Evolutionary conservation across 331 rosid genomes (phyloP), one percentile per base, ranked within the genome.

Genomic region (Quercus tomentella): DNA sequence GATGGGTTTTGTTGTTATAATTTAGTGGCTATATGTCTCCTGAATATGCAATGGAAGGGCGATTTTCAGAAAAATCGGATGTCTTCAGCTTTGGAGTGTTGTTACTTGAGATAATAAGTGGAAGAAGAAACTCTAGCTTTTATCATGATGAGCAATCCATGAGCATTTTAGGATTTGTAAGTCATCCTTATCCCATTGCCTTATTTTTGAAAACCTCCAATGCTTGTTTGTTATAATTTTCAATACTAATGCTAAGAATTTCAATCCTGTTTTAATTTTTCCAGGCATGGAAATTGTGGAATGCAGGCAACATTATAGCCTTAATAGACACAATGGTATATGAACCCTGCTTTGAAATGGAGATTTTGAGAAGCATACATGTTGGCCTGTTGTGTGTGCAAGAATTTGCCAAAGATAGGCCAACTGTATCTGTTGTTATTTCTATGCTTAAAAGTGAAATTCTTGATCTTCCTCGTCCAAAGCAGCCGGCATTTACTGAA

Each of bases 81-180:
- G 86, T 90, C 0, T 92, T 85, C 9, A 87, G 97, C 77, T 92
- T 86, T 21, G 90, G 94, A n/a, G 94, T 92, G 11, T 70, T 89
- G 7, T 58, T 87, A 25, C 74, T 88, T 2, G 92, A 92, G 75
- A 90, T 87, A 33, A n/a, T 91, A 1, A 83, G 90, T 56, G 89
- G 91, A 2, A 86, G 79, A 60, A 82, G 31, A 62, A 87, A 79
- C 45, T 69, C 76, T 1, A 76, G 75, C 9, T 90, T 80, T 56
- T 66, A 74, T 16, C 31, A 73, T 10, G 31, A 78, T 0, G 89
- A 82, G 3, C 26, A 86, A 9, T 52, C 81, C 18, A 7, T 61
- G 6, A 82, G 72, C 43, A 79, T 89, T 4, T 25, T 87, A 23
- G 89, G 70, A 77, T 76, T 60, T 73, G 94, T 90, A 84, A 83